Conservation (phyloP, 768 basidiomycete genomes). For the Tephrocybe rancida region DNA sequence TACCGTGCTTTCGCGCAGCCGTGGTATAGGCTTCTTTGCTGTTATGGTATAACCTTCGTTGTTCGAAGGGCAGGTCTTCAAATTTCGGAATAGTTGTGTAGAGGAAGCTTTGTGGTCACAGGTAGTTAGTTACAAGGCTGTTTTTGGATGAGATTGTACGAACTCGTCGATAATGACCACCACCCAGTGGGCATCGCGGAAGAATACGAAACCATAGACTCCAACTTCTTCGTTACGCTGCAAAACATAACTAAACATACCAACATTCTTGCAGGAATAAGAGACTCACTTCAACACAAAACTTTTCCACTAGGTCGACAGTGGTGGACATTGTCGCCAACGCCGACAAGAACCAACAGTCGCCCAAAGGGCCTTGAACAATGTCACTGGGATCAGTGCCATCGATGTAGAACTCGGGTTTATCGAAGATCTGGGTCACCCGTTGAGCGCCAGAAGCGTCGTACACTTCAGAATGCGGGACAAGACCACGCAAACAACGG, state of each 20-base stretch:
- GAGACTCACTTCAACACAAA: constrained; percentile 49
- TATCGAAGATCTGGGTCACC: constrained; percentile 53
- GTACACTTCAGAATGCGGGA: constrained; percentile 12
- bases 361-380: constrained; percentile 49
- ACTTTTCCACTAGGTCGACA: constrained; percentile 47
- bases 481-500: constrained; percentile 42
- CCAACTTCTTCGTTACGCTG: constrained; percentile 52
- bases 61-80: constrained; percentile 36
- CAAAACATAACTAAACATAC: background rate
- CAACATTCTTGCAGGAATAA: background rate
- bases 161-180: constrained; percentile 53
- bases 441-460: constrained; percentile 44
- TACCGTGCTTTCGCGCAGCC: constrained; percentile 46
- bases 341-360: constrained; percentile 59
- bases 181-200: constrained; percentile 45
- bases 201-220: constrained; percentile 57
- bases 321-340: constrained; percentile 49
- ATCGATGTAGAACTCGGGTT: constrained; percentile 50
- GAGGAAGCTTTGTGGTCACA: constrained; percentile 34
- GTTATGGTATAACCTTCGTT: constrained; percentile 50
- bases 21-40: constrained; percentile 49
- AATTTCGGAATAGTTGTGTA: constrained; percentile 44
- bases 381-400: constrained; percentile 46
- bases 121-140: background rate
- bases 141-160: constrained; percentile 21